Evolutionary conservation across 2,329 filamentous ascomycete species (phyloP), one percentile per base, ranked within the genome.

Genomic region (Penicillium brasilianum): DNA sequence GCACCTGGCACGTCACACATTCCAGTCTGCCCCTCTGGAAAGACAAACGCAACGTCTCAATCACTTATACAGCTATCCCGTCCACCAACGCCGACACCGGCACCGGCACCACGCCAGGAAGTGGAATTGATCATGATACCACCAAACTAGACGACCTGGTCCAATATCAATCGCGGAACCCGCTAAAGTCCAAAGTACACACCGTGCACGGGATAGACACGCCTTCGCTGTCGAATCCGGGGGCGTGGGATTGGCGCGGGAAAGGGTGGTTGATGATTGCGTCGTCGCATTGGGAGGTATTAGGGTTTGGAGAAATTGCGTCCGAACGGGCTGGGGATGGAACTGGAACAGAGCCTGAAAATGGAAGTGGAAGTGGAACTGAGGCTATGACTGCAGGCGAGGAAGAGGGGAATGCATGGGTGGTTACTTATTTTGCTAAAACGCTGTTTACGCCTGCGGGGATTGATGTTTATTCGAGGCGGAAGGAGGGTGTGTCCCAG

Each of bases 401-500:
- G n/a, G 44, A 18, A 7, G 77, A 77, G 75, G 83, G 84, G 68
- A 65, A 65, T 16, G 68, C 78, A 36, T 96, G 91, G 90, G 87
- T 86, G 1, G 90, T 96, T 14, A 96, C 91, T 4, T 94, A 89
- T 83, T 96, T 96, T 76, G 88, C 89, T 64, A 88, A 90, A 71
- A 96, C 91, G 25, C 68, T 93, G 48, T 96, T 96, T 69, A 95
- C 92, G 7, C 89, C 90, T 64, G 90, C 92, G 59, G 92, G 92
- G 0, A 71, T 96, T 32, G 92, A 96, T 77, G 77, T 96, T 10
- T 95, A 94, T 75, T 88, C 86, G 49, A 83, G 90, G 67, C 46
- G 55, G 2, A 64, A 60, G 44, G 56, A 58, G 34, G 67, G 66
- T 0, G 25, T 68, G 8, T 10, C 30, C 0, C 39, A 30, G 36